phyloP scores from a whole-genome alignment of 805 yeast genomes.

The Sugiyamaella valdiviana region DNA sequence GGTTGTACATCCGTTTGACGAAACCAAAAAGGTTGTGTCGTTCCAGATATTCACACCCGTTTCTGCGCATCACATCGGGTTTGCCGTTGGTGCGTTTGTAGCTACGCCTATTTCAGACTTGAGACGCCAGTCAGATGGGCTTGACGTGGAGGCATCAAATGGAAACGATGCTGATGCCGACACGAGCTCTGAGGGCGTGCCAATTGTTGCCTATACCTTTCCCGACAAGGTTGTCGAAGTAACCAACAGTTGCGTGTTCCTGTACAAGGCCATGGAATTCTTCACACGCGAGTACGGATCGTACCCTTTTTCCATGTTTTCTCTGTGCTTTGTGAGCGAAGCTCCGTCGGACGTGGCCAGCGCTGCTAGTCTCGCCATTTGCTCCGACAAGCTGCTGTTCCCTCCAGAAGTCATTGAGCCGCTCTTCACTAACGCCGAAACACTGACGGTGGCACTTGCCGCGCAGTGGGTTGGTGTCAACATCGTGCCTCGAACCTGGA shows the following conservation, averaged over 20 bases:
- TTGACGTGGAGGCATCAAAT: slow-evolving; percentile 13
- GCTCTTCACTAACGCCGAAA: slow-evolving; percentile 60
- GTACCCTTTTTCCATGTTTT: slow-evolving; percentile 80
- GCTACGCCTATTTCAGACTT: slow-evolving; percentile 48
- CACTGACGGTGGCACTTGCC: slow-evolving; percentile 63
- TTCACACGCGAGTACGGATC: slow-evolving; percentile 87
- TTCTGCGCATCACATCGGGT: slow-evolving; percentile 90
- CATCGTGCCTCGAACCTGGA: slow-evolving; percentile 69
- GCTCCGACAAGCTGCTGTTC: slow-evolving; percentile 58
- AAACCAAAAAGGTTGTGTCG: slow-evolving; percentile 64
- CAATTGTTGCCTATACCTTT: slow-evolving; percentile 56
- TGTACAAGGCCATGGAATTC: slow-evolving; percentile 74
- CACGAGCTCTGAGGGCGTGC: slow-evolving; percentile 34
- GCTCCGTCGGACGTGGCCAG: slow-evolving; percentile 45
- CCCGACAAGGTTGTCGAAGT: slow-evolving; percentile 54
- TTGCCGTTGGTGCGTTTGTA: slow-evolving; percentile 87
- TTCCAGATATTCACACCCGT: slow-evolving; percentile 77
- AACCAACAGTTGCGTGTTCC: slow-evolving; percentile 65
- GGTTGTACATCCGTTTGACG: slow-evolving; percentile 72
- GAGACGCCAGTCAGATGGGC: slow-evolving; percentile 30
- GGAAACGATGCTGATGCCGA: slow-evolving; percentile 33
- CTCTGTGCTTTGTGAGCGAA: slow-evolving; percentile 66
- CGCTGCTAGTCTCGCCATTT: slow-evolving; percentile 68
- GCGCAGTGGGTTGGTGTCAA: slow-evolving; percentile 92
- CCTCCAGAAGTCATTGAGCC: slow-evolving; percentile 75